Base-by-base conservation (phyloP, 2,329 filamentous ascomycete species). In the Aspergillus terreus region DNA sequence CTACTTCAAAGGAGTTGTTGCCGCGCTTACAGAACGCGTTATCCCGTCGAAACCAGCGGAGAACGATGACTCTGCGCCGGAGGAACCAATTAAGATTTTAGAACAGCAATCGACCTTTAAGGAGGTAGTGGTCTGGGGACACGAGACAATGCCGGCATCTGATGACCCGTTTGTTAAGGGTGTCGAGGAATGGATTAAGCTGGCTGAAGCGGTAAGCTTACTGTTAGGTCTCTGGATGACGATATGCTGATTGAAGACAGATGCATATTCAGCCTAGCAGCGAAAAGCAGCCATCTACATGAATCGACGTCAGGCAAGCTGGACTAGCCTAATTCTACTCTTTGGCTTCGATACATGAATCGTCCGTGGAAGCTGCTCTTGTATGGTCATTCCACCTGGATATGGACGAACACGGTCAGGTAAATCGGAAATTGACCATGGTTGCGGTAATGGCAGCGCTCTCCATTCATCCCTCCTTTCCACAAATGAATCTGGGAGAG, bases 61-160 rank as follows among this genome's bases (percentile, higher is more conserved):
- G 9, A 71, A 79, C 14, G 72, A 75, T 1, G 73, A 77, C 2
- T 73, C 76, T 14, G 63, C 74, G 38, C 62, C 65, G 6, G 68
- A 74, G 11, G 76, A 81, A 21, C 76, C 81, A 1, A 80, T 83
- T 9, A 77, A 76, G 17, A 72, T 79, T 1, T 69, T 92, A 59
- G 79, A 87, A 46, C 76, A 82, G 41, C 76, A 84, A 17, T 84
- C 83, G 1, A 78, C 78, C 14, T 96, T 96, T 65, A 83, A 90
- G 6, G 78, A 87, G 49, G 68, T 96, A 46, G 73, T 90, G 3
- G 79, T 96, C n/a, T 97, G 92, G 92, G 85, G 82, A 0, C 91
- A 96, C 68, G 91, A 94, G 59, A 70, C 74, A 1, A 61, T 82
- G 46, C 84, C 84, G 5, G 83, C 86, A 53, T 77, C 78, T 0